Conservation (phyloP, 495 filamentous ascomycete genomes). For the Saxispiralis lemnorum region DNA sequence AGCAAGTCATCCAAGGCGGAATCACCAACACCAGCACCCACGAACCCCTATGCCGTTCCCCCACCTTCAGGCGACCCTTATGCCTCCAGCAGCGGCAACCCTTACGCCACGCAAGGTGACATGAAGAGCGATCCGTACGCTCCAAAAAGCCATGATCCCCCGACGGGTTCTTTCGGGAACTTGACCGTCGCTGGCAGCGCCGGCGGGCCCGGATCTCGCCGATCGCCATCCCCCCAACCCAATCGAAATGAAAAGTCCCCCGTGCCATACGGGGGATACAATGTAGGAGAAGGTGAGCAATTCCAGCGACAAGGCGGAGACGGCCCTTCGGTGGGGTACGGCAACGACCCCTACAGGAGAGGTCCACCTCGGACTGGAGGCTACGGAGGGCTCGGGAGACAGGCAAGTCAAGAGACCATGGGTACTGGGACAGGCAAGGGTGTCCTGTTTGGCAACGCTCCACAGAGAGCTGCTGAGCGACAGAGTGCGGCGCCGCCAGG, state of each 20-base stretch:
- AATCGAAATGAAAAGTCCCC: slow-evolving; percentile 21
- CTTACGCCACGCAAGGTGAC: slow-evolving; percentile 11
- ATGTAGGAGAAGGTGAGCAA: slow-evolving; percentile 7
- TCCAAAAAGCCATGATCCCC: slow-evolving; percentile 10
- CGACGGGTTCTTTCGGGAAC: slow-evolving; percentile 10
- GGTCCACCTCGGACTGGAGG: slow-evolving; percentile 9
- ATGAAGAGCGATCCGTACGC: slow-evolving; percentile 16
- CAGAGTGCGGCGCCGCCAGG: slow-evolving; percentile 22
- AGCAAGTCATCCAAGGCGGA: slow-evolving; percentile 12
- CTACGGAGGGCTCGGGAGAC: slow-evolving; percentile 21
- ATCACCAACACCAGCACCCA: slow-evolving; percentile 3
- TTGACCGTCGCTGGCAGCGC: slow-evolving; percentile 8
- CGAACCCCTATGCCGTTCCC: slow-evolving; percentile 8
- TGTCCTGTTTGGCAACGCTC: slow-evolving; percentile 42
- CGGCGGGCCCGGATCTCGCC: not conserved
- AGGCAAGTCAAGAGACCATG: slow-evolving; percentile 18
- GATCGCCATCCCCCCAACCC: slow-evolving; percentile 4
- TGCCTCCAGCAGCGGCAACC: slow-evolving; percentile 13
- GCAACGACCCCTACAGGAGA: slow-evolving; percentile 18
- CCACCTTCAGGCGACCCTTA: slow-evolving; percentile 21
- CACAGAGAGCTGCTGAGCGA: slow-evolving; percentile 19
- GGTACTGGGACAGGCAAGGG: slow-evolving; percentile 17
- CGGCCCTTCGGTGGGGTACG: slow-evolving; percentile 19
- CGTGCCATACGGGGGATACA: slow-evolving; percentile 20
- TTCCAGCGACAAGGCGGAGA: slow-evolving; percentile 13